Evolutionary conservation across 2,329 filamentous ascomycete species (phyloP), one percentile per base, ranked within the genome.

Genomic region (Ophiocordyceps camponoti-leonardi): DNA sequence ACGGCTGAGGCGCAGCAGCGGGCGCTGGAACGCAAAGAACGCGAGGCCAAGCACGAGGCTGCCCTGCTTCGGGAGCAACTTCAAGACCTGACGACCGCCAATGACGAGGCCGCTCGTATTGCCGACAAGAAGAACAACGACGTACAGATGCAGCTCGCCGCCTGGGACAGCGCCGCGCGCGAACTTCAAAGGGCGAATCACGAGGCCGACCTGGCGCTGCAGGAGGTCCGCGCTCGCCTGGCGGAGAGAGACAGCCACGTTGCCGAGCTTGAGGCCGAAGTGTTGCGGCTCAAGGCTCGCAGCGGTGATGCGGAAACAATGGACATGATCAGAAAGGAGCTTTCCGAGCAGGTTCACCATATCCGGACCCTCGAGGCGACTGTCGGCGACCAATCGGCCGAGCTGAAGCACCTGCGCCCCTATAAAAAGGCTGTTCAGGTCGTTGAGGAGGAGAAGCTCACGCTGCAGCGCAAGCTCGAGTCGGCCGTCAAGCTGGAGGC

Each of bases 371-470:
- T 98, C 3, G 92, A 98, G 59, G 72, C 76, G 1, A 77, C 77
- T 33, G 94, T 86, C 50, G 73, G 85, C 22, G 86, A 94, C 44
- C 85, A 94, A 56, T 68, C 77, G 14, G 63, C 72, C 0, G 90
- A 98, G 58, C 66, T 98, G 33, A 86, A 83, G 53, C 82, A 87
- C 52, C 72, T 93, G 35, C 81, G 87, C 14, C 83, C 87, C 52
- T 66, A 82, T 4, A 81, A 87, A 59, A 90, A 85, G 63, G 86
- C 84, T n/a, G 81, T 94, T 1, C 86, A 94, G 56, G 76, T 98
- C 2, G 83, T 96, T 0, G 87, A 98, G 58, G 92, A 98, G 60
- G 87, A 98, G 66, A 96, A 96, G 68, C 73, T 85, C 49, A 77
- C 79, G 0, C 66, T 98, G 20, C 82, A 92, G 60, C 78, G 80